Evolutionary conservation across 1,139 yeast genomes (phyloP), one percentile per base, ranked within the genome.

Genomic region (Hyphopichia pseudoburtonii): DNA sequence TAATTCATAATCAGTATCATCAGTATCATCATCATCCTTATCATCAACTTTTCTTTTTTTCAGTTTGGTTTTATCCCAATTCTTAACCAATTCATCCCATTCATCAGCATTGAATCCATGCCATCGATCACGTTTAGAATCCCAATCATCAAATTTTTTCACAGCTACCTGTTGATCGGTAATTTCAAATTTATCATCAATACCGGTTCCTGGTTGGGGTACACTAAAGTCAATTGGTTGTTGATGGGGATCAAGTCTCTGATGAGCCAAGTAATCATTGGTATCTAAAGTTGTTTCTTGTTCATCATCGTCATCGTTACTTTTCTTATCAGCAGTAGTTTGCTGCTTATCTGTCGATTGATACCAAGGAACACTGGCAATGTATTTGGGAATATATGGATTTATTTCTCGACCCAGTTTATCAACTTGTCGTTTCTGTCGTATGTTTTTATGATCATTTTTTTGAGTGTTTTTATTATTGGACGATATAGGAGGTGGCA

Each of bases 101-200:
- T 83, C 85, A 4, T 66, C 65, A 1, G 73, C 66, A 40, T 82
- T 82, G 51, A 76, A 82, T 0, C 94, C 94, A 51, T 78, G 82
- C 88, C 92, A 86, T 35, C 86, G 64, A 56, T 86, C 95, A 39
- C 94, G 63, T 46, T 83, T 83, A 14, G 80, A 73, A 47, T 85
- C 95, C 60, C 76, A 80, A 35, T 70, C 76, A 4, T 73, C 72
- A 38, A 48, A 65, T 41, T 61, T 72, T 47, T 58, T 64, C 43
- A 62, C 57, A n/a, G 49, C 50, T 3, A 47, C 35, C 2, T 50
- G 54, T 10, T 45, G 33, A 11, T 38, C 41, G 3, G 30, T 38
- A 7, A 22, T 11, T 31, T 50, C 54, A 30, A 49, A 51, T n/a
- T 49, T 50, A 40, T 69, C 75, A 17, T 45, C 46, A 17, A 68